Conservation (phyloP, 2,329 filamentous ascomycete species). For the Polytolypa hystricis region DNA sequence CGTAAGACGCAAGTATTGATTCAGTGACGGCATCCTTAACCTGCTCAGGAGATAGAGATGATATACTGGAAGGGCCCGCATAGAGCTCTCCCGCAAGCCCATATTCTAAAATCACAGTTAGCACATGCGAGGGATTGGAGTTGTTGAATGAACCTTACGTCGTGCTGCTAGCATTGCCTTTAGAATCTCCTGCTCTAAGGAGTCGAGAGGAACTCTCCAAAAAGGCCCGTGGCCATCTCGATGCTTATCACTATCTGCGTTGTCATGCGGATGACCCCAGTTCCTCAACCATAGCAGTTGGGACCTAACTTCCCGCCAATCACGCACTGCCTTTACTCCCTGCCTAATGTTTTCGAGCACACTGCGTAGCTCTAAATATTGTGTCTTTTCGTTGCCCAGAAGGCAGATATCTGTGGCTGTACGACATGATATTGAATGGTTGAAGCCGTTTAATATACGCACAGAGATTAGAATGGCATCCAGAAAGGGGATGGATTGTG, state of each 20-base stretch:
- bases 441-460: conserved; percentile 28
- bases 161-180: conserved; percentile 42
- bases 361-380: conserved; percentile 41
- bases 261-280: conserved; percentile 36
- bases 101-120: conserved; percentile 25
- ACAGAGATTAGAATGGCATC: conserved; percentile 31
- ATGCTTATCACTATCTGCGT: conserved; percentile 16
- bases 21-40: conserved; percentile 43
- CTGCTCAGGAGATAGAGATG: conserved; percentile 31
- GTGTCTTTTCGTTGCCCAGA: conserved; percentile 41
- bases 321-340: conserved; percentile 33
- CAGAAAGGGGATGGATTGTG: conserved; percentile 30
- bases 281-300: conserved; percentile 50
- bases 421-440: conserved; percentile 26
- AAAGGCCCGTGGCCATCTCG: conserved; percentile 33
- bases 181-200: conserved; percentile 47
- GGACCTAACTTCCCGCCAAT: conserved; percentile 39
- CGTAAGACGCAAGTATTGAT: conserved; percentile 46
- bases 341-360: conserved; percentile 39
- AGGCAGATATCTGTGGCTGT: conserved; percentile 40
- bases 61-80: conserved; percentile 12
- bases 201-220: conserved; percentile 38
- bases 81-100: conserved; percentile 33
- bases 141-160: conserved; percentile 21
- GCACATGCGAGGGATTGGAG: too few species aligned